Evolutionary conservation across 2,329 filamentous ascomycete species (phyloP).

Genomic region (Coniochaeta sp.): DNA sequence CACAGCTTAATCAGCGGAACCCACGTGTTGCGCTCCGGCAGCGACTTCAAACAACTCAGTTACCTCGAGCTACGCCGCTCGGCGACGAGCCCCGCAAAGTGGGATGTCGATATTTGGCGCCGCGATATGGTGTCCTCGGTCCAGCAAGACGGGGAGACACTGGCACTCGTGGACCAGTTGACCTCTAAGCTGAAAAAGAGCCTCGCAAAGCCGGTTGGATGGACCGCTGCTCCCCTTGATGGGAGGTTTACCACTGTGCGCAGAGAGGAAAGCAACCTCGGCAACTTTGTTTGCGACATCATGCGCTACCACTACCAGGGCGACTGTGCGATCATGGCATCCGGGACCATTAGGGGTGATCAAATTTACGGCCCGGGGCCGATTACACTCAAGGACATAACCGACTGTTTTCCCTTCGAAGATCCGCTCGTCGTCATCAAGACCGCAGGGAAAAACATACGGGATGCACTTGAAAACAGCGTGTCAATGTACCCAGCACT

Average conservation of each 20-base stretch:
- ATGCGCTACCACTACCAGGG: conserved; percentile 78
- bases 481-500: conserved; percentile 74
- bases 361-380: conserved; percentile 80
- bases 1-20: conserved; percentile 71
- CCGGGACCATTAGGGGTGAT: conserved; percentile 80
- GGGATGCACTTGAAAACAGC: conserved; percentile 77
- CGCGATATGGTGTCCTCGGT: conserved; percentile 67
- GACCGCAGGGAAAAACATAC: conserved; percentile 62
- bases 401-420: conserved; percentile 87
- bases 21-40: conserved; percentile 80
- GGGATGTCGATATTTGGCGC: conserved; percentile 73
- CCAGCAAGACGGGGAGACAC: conserved; percentile 51
- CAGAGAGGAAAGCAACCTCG: conserved; percentile 70
- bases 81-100: conserved; percentile 32
- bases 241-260: conserved; percentile 80
- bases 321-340: conserved; percentile 78
- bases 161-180: conserved; percentile 57
- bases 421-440: conserved; percentile 77
- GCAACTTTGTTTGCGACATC: conserved; percentile 86
- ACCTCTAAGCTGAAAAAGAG: conserved; percentile 69
- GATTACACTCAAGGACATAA: conserved; percentile 70
- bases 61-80: conserved; percentile 72
- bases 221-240: conserved; percentile 75
- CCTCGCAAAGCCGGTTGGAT: conserved; percentile 75
- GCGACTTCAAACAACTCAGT: conserved; percentile 87